Base-by-base conservation (phyloP, 805 yeast genomes). In the Metschnikowia chrysomelidarum region DNA sequence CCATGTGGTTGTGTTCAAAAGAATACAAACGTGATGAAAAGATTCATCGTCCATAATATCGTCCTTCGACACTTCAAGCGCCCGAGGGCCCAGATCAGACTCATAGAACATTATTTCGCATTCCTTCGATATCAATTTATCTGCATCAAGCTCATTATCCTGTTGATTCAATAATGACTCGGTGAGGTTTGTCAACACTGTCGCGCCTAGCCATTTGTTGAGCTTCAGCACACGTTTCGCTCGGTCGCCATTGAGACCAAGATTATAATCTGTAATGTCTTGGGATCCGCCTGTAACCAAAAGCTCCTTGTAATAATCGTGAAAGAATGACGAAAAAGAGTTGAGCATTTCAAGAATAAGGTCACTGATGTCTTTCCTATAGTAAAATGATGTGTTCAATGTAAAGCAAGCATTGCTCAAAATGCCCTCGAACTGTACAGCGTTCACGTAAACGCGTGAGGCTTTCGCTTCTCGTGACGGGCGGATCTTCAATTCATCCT, bases 381-480 rank as follows among this genome's bases (percentile, higher is more conserved):
- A 83, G 27, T 71, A 62, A 20, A 75, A 58, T 4, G 85, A 77
- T 3, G 87, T 79, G 51, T 79, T 81, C 36, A 82, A 62, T 4
- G 76, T 55, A 25, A 65, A 64, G 45, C 83, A 75, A 5, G 73
- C 55, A 42, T 67, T 63, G 17, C 62, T 57, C 34, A 79, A 64
- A 32, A 80, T 62, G 9, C 59, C 57, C 29, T 72, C 65, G 45
- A 78, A 75, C 13, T 69, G 66, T 21, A 59, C 45, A 0, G 78
- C 76, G 34, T 73, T 69, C 36, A 62, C 59, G 39, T 60, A 68
- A 8, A 69, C 57, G 8, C 24, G 32, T n/a, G 43, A 24, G 2
- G 29, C 24, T 19, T 22, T 35, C 4, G 43, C 21, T 6, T 15
- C 25, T 24, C 24, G 32, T 12, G 34, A 19, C 21, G 26, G 16